Base-by-base conservation (phyloP, 768 basidiomycete genomes). In the Mycena chlorophos region DNA sequence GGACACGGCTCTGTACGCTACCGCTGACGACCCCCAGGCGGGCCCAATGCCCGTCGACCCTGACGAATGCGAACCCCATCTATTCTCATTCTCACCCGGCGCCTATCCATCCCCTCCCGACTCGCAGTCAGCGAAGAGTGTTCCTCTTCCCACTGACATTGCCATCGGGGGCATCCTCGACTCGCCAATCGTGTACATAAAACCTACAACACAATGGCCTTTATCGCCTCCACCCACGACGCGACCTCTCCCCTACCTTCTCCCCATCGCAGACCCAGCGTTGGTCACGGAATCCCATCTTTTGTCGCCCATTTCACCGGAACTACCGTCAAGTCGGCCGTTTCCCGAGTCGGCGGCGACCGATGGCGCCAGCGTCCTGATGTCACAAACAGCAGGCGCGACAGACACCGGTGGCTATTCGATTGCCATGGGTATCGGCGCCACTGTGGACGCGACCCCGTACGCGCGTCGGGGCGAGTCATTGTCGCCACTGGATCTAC, bases 241-340 rank as follows among this genome's bases (percentile, higher is more conserved):
- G 16, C 55, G 51, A 26, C 55, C 60, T 4, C 46, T 61, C 25
- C 60, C 60, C 6, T 52, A 51, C 2, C 50, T 61, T 4, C 49
- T 51, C n/a, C 60, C 60, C 20, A 61, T 61, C 23, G 5, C 34
- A 25, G 60, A 61, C 30, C 38, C 10, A 12, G 13, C 37, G 26
- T 14, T 38, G 51, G 13, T 40, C 31, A 5, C 52, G 39, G 25
- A 43, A 17, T 6, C 52, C 6, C 56, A 57, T 38, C 56, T 61
- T n/a, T 52, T 61, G 4, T 61, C 60, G 6, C 60, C 60, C 27
- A 57, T 61, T 12, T 61, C 60, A 5, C 60, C 60, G 12, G 60
- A 61, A 29, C 55, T 52, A 56, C 28, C 52, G 20, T 38, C 59
- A 17, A 49, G 31, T 31, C 39, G 54, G 50, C 49, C 49, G 6